Evolutionary conservation across 225 moss, liverwort and hornwort species (phyloP).

Genomic region (Marchantia polymorpha): DNA sequence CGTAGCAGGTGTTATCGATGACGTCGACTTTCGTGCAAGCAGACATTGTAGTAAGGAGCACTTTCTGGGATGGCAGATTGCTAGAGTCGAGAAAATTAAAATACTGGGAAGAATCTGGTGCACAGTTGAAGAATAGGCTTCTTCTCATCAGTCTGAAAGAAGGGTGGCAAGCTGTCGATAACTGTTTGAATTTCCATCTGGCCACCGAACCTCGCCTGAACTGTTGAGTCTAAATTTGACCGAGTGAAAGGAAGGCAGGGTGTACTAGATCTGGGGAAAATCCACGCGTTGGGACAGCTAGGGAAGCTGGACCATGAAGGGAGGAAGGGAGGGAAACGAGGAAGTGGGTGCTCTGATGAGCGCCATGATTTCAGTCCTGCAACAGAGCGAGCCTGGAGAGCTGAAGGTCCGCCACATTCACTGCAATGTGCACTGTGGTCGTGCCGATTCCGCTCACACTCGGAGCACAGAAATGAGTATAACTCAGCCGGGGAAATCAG

Average conservation of each 20-base stretch:
- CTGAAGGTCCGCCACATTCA: slow-evolving; percentile 5
- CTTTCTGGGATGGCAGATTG: too few species aligned
- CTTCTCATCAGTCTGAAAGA: too few species aligned
- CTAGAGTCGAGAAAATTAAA: too few species aligned
- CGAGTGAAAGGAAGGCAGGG: not conserved
- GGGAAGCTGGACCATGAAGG: not conserved
- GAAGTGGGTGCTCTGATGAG: not conserved
- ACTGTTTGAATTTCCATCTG: not conserved
- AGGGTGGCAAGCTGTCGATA: too few species aligned
- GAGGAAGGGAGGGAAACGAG: not conserved
- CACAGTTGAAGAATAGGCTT: too few species aligned
- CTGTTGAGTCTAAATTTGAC: not conserved
- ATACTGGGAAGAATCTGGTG: too few species aligned
- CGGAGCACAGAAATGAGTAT: not conserved
- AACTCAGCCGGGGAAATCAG: not conserved
- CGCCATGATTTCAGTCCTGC: not conserved
- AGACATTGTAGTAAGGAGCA: too few species aligned
- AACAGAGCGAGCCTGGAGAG: slow-evolving; percentile 1
- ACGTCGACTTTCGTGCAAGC: too few species aligned
- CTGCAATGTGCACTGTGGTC: not conserved
- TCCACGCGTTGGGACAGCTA: not conserved
- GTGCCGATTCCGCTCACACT: not conserved
- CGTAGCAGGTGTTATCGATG: not conserved
- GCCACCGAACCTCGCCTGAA: not conserved
- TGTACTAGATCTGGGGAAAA: not conserved